These are phyloP conservation scores for Ormosia semicastrata DNA, from an alignment of 306 rosid genomes.

Conservation along the genomic window DNA sequence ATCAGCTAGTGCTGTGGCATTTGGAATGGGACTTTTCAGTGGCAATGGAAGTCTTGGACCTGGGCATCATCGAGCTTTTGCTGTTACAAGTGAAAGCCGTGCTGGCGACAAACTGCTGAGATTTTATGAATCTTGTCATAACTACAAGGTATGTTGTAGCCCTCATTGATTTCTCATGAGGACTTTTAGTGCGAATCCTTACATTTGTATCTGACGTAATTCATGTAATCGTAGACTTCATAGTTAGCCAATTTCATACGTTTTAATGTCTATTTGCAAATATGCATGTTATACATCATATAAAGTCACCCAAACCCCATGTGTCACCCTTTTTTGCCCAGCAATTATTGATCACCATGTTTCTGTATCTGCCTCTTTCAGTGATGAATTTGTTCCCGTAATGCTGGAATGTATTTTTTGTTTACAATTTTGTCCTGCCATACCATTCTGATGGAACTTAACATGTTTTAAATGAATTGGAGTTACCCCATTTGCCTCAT, in stretches of 20 bases:
- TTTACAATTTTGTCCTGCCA: background rate
- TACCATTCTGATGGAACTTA: background rate
- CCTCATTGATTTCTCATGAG: slow-evolving; percentile 7
- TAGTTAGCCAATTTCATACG: background rate
- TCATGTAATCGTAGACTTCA: background rate
- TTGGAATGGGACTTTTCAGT: slow-evolving; percentile 86
- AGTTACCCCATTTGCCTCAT: background rate
- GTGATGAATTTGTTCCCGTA: slow-evolving; percentile 7
- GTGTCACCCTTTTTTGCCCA: background rate
- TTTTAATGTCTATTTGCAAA: slow-evolving; percentile 15
- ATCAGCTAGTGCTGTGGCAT: slow-evolving; percentile 98
- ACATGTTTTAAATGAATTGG: background rate
- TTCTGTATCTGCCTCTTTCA: background rate
- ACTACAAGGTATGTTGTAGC: slow-evolving; percentile 68
- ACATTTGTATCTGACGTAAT: background rate
- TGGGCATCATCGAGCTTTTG: slow-evolving; percentile 74
- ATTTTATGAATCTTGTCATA: slow-evolving; percentile 73
- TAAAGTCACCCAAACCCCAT: background rate
- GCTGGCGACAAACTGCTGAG: slow-evolving; percentile 77
- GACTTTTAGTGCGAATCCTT: slow-evolving; percentile 4
- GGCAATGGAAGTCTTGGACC: slow-evolving; percentile 86
- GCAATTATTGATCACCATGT: background rate
- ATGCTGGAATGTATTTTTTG: background rate
- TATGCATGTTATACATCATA: background rate
- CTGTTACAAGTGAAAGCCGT: slow-evolving; percentile 86